Evolutionary conservation across 1,284 basidiomycete genomes (phyloP).

Genomic region (Peniophora sp.): DNA sequence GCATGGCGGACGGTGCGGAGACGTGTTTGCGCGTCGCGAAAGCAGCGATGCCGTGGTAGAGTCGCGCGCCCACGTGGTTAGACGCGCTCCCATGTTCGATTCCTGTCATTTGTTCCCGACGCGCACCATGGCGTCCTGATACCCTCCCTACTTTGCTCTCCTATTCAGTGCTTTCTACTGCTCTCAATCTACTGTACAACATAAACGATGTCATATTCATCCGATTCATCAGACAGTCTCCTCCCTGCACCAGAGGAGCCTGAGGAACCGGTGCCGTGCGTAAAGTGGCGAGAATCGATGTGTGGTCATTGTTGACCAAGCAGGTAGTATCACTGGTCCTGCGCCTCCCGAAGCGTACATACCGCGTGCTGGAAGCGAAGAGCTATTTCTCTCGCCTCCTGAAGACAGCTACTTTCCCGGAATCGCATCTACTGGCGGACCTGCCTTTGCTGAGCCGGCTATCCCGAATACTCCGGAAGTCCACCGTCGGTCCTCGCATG

Average conservation of each 20-base stretch:
- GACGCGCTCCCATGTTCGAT: background rate
- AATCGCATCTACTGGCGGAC: background rate
- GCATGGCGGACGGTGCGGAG: slow-evolving; percentile 13
- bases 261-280: too few relatives aligned
- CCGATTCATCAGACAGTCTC: too few relatives aligned
- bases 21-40: background rate
- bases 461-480: background rate
- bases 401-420: too few relatives aligned
- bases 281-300: too few relatives aligned
- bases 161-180: background rate
- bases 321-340: background rate
- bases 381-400: background rate
- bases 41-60: background rate
- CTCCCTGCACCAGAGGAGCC: too few relatives aligned
- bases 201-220: too few relatives aligned
- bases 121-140: background rate
- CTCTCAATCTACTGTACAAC: too few relatives aligned
- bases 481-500: background rate
- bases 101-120: background rate
- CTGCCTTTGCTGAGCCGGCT: background rate
- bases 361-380: background rate
- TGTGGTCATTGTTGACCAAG: background rate
- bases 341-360: background rate
- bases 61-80: background rate
- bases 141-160: background rate